These are phyloP conservation scores for Exophiala sp. DNA, from an alignment of 2,329 filamentous ascomycete genomes.

Conservation along the genomic window DNA sequence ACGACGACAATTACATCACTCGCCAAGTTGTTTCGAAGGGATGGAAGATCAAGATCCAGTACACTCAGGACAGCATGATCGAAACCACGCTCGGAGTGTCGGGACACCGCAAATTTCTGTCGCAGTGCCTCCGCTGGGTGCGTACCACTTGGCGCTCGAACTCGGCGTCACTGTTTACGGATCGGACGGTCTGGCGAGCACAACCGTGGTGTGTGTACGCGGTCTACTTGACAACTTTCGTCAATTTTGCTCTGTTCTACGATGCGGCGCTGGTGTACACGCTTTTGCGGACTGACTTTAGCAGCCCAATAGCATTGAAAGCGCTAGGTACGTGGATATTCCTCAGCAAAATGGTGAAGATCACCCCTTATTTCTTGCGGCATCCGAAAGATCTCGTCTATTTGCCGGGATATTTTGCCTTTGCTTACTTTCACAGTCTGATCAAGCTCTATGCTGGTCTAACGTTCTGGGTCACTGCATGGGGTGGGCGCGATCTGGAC, in stretches of 20 bases:
- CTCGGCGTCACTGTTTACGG: conserved; percentile 44
- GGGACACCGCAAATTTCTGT: conserved; percentile 42
- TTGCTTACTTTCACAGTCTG: conserved; percentile 57
- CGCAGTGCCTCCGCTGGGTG: conserved; percentile 56
- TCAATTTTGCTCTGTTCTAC: conserved; percentile 56
- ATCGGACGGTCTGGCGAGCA: conserved; percentile 37
- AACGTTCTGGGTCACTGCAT: conserved; percentile 49
- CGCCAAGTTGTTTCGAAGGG: conserved; percentile 49
- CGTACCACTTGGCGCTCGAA: conserved; percentile 60
- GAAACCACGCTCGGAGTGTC: conserved; percentile 51
- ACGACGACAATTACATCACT: conserved; percentile 63
- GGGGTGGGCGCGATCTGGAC: conserved; percentile 41
- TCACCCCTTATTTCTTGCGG: conserved; percentile 50
- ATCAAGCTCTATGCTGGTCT: conserved; percentile 56
- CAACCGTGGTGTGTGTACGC: conserved; percentile 55
- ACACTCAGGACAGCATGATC: conserved; percentile 46
- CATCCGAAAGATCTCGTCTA: conserved; percentile 52
- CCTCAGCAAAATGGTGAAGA: conserved; percentile 56
- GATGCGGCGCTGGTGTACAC: conserved; percentile 45
- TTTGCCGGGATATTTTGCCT: conserved; percentile 50
- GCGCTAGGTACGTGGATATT: conserved; percentile 47
- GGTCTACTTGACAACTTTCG: conserved; percentile 53
- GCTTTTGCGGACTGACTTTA: conserved; percentile 28
- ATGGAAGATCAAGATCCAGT: conserved; percentile 57
- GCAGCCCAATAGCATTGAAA: conserved; percentile 21